Evolutionary conservation across 2,329 filamentous ascomycete genomes (phyloP).

Genomic region (Helicocarpus griseus): DNA sequence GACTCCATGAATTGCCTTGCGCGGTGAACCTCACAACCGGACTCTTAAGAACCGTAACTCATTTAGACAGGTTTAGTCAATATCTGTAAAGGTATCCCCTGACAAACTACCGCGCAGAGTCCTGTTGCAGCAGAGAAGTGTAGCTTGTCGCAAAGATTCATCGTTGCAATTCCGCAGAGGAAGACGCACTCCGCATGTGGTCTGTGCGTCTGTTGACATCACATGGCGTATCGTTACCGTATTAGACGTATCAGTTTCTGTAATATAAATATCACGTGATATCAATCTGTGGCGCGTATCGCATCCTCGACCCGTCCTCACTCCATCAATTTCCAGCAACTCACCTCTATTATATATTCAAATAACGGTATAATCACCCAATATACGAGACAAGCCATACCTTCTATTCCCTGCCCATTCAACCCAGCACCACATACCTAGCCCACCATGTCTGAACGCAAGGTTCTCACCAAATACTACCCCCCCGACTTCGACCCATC

Average conservation of each 20-base stretch:
- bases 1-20: slow-evolving; percentile 59
- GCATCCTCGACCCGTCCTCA: neutral
- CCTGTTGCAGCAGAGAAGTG: neutral
- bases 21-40: neutral
- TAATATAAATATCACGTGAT: neutral
- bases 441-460: slow-evolving; percentile 67
- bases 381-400: too few species aligned
- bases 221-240: neutral
- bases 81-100: neutral
- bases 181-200: slow-evolving; percentile 4
- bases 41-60: neutral
- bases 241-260: neutral
- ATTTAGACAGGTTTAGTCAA: neutral
- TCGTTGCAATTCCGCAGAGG: neutral
- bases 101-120: neutral
- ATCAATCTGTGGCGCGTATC: neutral
- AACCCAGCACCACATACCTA: neutral
- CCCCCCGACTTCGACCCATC: slow-evolving; percentile 82
- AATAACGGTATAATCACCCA: too few species aligned
- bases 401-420: too few species aligned
- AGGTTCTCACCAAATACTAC: slow-evolving; percentile 59
- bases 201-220: slow-evolving; percentile 6
- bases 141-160: neutral
- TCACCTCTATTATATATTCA: too few species aligned
- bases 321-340: neutral